Evolutionary conservation across 2,329 filamentous ascomycete genomes (phyloP).

Genomic region (Ophiocordyceps australis): DNA sequence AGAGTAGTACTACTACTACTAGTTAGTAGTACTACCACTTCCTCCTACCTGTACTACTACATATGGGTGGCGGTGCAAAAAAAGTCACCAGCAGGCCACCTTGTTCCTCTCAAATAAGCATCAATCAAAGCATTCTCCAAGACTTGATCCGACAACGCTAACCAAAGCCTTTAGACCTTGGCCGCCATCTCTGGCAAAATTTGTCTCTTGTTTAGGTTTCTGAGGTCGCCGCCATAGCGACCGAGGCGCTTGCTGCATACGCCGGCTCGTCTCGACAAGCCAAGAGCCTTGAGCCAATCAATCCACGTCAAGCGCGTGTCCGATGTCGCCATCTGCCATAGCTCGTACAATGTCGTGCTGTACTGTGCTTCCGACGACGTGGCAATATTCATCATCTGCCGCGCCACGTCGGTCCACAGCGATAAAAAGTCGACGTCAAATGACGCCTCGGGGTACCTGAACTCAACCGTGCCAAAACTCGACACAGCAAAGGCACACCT

Average conservation of each 20-base stretch:
- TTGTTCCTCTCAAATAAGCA: too few species aligned
- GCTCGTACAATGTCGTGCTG: constrained; percentile 3
- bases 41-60: too few species aligned
- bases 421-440: constrained; percentile 9
- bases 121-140: too few species aligned
- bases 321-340: constrained; percentile 8
- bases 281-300: constrained; percentile 5
- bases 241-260: constrained; percentile 5
- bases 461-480: constrained; percentile 9
- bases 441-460: constrained; percentile 10
- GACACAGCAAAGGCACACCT: constrained; percentile 8
- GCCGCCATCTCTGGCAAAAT: too few species aligned
- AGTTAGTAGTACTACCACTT: too few species aligned
- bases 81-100: too few species aligned
- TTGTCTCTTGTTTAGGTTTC: constrained; percentile 6
- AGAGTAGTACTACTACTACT: too few species aligned
- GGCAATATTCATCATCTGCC: constrained; percentile 7
- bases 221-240: constrained; percentile 4
- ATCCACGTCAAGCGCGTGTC: constrained; percentile 5
- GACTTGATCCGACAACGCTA: too few species aligned
- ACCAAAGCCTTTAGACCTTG: too few species aligned
- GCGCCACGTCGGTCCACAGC: constrained; percentile 8
- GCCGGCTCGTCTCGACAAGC: constrained; percentile 2
- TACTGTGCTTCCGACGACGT: constrained; percentile 5
- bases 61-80: too few species aligned